These are phyloP conservation scores for Mortierella polycephala DNA, from an alignment of 371 early-diverging fungal genomes.

Conservation along the genomic window DNA sequence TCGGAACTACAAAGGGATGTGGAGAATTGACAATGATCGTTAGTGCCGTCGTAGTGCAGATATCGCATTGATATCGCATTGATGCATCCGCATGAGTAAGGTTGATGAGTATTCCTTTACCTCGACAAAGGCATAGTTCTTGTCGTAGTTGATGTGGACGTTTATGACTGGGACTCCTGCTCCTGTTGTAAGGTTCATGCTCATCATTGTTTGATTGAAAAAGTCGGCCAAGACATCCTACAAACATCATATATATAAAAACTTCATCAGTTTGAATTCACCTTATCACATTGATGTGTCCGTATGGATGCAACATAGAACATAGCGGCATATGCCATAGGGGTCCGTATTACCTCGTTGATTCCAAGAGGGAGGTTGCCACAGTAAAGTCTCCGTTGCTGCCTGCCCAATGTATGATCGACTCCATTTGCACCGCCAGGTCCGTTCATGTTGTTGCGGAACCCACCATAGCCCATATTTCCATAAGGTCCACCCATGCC, in stretches of 20 bases:
- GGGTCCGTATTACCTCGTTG: slow-evolving; percentile 65
- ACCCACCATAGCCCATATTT: slow-evolving; percentile 38
- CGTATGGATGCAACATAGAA: not conserved
- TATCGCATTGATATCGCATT: not conserved
- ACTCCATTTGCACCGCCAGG: slow-evolving; percentile 51
- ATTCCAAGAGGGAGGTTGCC: slow-evolving; percentile 91
- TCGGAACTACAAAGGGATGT: slow-evolving; percentile 70
- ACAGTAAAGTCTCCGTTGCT: slow-evolving; percentile 89
- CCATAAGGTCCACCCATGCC: slow-evolving; percentile 36
- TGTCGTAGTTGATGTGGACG: slow-evolving; percentile 91
- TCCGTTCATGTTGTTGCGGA: slow-evolving; percentile 44
- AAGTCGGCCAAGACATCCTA: slow-evolving; percentile 81
- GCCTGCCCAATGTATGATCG: slow-evolving; percentile 63
- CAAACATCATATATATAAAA: not conserved
- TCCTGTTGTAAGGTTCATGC: slow-evolving; percentile 70
- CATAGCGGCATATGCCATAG: too few relatives aligned
- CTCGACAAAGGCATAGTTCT: slow-evolving; percentile 96
- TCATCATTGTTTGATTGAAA: slow-evolving; percentile 88
- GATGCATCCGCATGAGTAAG: not conserved
- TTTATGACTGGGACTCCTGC: slow-evolving; percentile 75
- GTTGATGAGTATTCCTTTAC: slow-evolving; percentile 49
- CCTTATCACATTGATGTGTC: not conserved
- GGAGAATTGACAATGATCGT: not conserved
- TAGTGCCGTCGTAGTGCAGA: not conserved
- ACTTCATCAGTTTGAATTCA: not conserved